phyloP scores from a whole-genome alignment of 139 green algal species.

The Chlamydomonas urium region DNA sequence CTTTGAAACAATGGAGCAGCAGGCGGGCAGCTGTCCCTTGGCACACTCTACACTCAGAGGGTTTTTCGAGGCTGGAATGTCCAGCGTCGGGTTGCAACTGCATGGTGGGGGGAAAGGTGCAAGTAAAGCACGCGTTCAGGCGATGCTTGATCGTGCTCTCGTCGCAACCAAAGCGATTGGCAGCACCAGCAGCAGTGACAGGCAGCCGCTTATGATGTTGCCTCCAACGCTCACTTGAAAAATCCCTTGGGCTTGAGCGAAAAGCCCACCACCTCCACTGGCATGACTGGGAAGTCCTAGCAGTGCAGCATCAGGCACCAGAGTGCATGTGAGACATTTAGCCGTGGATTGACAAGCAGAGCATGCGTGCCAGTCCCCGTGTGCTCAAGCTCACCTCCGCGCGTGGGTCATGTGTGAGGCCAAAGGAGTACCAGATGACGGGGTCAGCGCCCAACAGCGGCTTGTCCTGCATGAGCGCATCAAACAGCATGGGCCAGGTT shows the following conservation, averaged over 20 bases:
- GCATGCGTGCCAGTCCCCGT: too few species aligned
- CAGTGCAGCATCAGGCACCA: too few species aligned
- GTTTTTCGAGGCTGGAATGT: constrained; percentile 61
- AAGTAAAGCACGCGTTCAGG: background rate
- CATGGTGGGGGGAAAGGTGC: background rate
- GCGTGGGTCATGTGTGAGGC: constrained; percentile 71
- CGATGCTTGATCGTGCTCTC: background rate
- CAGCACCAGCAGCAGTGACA: background rate
- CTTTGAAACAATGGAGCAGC: too few species aligned
- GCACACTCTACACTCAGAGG: constrained; percentile 11
- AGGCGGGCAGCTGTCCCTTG: too few species aligned
- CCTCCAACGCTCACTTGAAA: constrained; percentile 28
- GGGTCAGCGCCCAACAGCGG: constrained; percentile 54
- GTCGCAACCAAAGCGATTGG: background rate
- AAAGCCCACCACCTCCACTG: constrained; percentile 63
- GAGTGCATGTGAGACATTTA: too few species aligned
- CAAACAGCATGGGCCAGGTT: background rate
- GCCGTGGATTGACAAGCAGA: too few species aligned
- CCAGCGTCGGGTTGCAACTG: constrained; percentile 68
- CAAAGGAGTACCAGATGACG: constrained; percentile 84
- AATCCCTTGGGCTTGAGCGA: constrained; percentile 65
- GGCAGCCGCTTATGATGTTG: background rate
- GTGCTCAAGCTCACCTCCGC: too few species aligned
- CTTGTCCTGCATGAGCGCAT: background rate
- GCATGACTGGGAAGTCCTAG: constrained; percentile 90